Evolutionary conservation across 1,284 basidiomycete species (phyloP), one percentile per base, ranked within the genome.

Genomic region (Lignosus rhinocerotis): DNA sequence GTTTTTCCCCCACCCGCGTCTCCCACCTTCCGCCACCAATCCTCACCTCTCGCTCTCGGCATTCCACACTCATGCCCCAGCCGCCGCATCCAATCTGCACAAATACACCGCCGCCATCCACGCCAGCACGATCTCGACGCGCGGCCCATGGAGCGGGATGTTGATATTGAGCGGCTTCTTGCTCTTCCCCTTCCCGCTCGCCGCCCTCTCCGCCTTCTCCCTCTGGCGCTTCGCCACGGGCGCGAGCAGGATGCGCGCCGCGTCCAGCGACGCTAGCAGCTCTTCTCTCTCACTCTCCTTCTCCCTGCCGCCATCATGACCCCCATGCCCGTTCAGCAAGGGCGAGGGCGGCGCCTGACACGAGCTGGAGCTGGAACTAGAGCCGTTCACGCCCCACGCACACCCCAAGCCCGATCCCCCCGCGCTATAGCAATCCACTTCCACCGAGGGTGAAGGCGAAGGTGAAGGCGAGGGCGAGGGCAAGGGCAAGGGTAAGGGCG

Each of bases 51-150:
- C 25, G 4, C 2, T 25, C 11, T 3, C 43, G 0, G 33, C 32
- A 11, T 44, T 17, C 19, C 45, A 30, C 33, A 17, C 30, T 19
- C 16, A 14, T 33, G 19, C 41, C 46, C 74, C 67, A 78, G 74
- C 79, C 55, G 73, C 74, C 32, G 66, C 64, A 56, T 90, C 90
- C 66, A 91, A 70, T 66, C 89, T 88, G 9, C 82, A 83, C 43
- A 93, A 71, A 77, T 90, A 85, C 55, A 91, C 86, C 16, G 88
- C 89, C 19, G 79, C 88, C 58, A 93, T 73, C 90, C 90, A 93
- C 44, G 90, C 90, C 58, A 93, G 77, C 45, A 92, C 79, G 57
- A 93, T 80, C 73, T 93, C 91, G 47, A 93, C 90, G 6, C 90
- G 80, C 41, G 91, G 90, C 0, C 90, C 91, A 72, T 92, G 88